Evolutionary conservation across 2,329 filamentous ascomycete species (phyloP), one percentile per base, ranked within the genome.

Genomic region (Tolypocladium cylindrosporum): DNA sequence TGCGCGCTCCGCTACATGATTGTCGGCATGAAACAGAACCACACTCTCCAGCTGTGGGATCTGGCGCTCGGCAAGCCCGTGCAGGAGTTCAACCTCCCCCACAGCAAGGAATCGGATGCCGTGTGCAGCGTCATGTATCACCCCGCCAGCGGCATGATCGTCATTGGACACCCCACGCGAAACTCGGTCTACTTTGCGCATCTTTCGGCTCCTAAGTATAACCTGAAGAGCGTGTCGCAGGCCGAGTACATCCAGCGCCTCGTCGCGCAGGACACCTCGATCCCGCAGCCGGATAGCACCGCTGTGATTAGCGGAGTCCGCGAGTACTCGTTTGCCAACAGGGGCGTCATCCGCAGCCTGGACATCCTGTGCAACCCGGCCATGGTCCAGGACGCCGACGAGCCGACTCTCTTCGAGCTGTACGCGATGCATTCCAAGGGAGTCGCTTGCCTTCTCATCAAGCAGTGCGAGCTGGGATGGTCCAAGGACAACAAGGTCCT

Each of bases 121-220:
- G 93, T 97, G 61, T 99, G 94, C 79, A 97, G 92, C 70, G 89
- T 99, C 69, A 87, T 89, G 69, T 99, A 97, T 72, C 92, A 99
- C 71, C 88, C 94, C 7, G 83, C 86, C 62, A 94, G 92, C 37
- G 92, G 93, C 59, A 96, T 97, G 76, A 89, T 99, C 69, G 85
- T 95, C 61, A 89, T 99, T 60, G 95, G 93, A 41, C 94, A 99
- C 68, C 94, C 95, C 13, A 97, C 93, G 1, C 86, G 94, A 62
- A 99, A 99, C 77, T 97, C 92, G 9, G 87, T 99, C 72, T 99
- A 97, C 77, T 96, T 99, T 75, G 85, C 97, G 55, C 93, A 97
- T 68, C 79, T 99, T 42, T 97, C 93, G 56, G 93, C 92, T 45
- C 94, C 94, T 24, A 91, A 91, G 74, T 97, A 99, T 77, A 90